Evolutionary conservation across 345 rosid genomes (phyloP).

Genomic region (Brassica carinata): DNA sequence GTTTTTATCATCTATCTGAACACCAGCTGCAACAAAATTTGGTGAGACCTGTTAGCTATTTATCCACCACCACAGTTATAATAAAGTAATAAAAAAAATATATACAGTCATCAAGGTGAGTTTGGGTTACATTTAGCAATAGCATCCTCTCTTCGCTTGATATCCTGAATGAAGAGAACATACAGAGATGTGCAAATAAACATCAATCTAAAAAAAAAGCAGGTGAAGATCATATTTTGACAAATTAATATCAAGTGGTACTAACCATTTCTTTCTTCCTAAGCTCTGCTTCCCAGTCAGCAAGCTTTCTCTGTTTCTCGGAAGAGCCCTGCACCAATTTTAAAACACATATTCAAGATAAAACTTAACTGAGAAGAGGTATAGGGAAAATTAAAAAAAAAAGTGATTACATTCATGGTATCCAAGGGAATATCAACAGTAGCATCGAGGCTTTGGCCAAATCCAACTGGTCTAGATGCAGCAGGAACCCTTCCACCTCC

Average conservation of each 20-base stretch:
- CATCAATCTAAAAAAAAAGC: background rate
- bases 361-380: background rate
- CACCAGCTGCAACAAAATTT: conserved; percentile 63
- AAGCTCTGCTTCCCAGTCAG: conserved; percentile 92
- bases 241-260: background rate
- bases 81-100: background rate
- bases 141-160: conserved; percentile 42
- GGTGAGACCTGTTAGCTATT: conserved; percentile 2
- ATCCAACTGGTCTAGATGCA: conserved; percentile 62
- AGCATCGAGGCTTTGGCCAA: conserved; percentile 72
- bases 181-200: background rate
- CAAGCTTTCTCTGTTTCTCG: conserved; percentile 75
- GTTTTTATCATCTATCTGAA: conserved; percentile 67
- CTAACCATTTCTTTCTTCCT: conserved; percentile 77
- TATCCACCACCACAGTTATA: background rate
- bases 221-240: background rate
- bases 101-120: background rate
- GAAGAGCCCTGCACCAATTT: conserved; percentile 56
- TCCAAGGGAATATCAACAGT: conserved; percentile 91
- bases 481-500: conserved; percentile 68
- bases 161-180: conserved; percentile 27
- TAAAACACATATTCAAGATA: conserved; percentile 20
- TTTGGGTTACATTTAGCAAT: conserved; percentile 34
- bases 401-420: conserved; percentile 61
- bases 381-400: background rate